These are phyloP conservation scores for Candida taoyuanica DNA, from an alignment of 805 yeast genomes.

Conservation along the genomic window DNA sequence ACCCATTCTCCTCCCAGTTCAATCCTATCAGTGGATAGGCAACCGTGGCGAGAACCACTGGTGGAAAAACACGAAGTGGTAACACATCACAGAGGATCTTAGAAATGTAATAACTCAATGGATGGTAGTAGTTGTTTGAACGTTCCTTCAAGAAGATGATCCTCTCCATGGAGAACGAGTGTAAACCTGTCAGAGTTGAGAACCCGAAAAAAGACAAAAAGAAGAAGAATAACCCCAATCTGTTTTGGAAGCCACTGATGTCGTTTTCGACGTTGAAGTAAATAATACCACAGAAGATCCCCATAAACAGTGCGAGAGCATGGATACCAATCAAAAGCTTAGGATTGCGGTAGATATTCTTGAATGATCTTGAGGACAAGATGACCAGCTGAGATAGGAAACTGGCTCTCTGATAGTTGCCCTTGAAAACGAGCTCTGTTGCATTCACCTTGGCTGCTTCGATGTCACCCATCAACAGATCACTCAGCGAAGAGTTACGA, in stretches of 20 bases:
- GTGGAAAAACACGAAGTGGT: slow-evolving; percentile 93
- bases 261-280: slow-evolving; percentile 83
- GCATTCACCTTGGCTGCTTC: slow-evolving; percentile 23
- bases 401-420: slow-evolving; percentile 40
- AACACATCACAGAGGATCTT: slow-evolving; percentile 86
- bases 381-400: slow-evolving; percentile 64
- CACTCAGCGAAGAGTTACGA: slow-evolving; percentile 30
- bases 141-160: slow-evolving; percentile 88
- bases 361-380: slow-evolving; percentile 81
- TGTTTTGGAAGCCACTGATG: slow-evolving; percentile 93
- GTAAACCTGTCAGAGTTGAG: slow-evolving; percentile 86
- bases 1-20: slow-evolving; percentile 70
- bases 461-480: slow-evolving; percentile 30
- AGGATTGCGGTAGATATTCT: slow-evolving; percentile 90
- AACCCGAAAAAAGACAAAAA: slow-evolving; percentile 89
- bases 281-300: slow-evolving; percentile 77
- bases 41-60: slow-evolving; percentile 71
- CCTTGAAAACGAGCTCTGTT: slow-evolving; percentile 21
- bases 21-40: slow-evolving; percentile 89
- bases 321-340: slow-evolving; percentile 83
- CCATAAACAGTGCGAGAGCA: slow-evolving; percentile 68
- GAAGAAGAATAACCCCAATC: slow-evolving; percentile 91
- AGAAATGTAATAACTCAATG: slow-evolving; percentile 77
- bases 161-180: slow-evolving; percentile 83
- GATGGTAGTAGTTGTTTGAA: slow-evolving; percentile 89